These are phyloP conservation scores for Xylariaceae sp. DNA, from an alignment of 2,329 filamentous ascomycete species.

Conservation along the genomic window DNA sequence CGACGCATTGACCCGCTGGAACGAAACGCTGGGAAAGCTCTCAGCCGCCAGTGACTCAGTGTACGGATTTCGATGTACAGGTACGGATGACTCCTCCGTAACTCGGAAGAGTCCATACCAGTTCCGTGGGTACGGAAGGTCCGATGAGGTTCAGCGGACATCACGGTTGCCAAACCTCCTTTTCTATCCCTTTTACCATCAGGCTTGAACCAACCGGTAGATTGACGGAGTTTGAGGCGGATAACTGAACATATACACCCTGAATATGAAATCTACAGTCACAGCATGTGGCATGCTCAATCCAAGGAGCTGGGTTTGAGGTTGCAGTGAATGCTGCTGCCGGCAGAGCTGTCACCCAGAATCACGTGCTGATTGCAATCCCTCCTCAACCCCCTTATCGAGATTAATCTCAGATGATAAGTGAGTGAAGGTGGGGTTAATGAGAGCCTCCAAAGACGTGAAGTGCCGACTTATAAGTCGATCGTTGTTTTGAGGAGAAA, in stretches of 20 bases:
- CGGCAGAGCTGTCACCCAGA: not conserved
- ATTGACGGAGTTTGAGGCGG: no score
- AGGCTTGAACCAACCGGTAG: no score
- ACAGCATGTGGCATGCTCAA: not conserved
- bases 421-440: not conserved
- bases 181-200: no score
- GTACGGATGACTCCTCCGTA: no score
- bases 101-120: no score
- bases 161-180: no score
- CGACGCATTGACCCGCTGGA: not conserved
- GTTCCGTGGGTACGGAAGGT: no score
- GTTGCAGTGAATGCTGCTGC: not conserved
- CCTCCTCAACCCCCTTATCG: not conserved
- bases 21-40: not conserved
- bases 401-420: not conserved
- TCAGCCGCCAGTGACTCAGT: not conserved
- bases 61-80: not conserved
- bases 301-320: not conserved
- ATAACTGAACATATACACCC: no score
- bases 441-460: not conserved
- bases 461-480: not conserved
- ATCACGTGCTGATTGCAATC: not conserved
- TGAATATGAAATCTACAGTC: no score
- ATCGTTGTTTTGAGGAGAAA: not conserved
- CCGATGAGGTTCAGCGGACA: no score